Evolutionary conservation across 805 yeast genomes (phyloP).

Genomic region (Yarrowia sp.): DNA sequence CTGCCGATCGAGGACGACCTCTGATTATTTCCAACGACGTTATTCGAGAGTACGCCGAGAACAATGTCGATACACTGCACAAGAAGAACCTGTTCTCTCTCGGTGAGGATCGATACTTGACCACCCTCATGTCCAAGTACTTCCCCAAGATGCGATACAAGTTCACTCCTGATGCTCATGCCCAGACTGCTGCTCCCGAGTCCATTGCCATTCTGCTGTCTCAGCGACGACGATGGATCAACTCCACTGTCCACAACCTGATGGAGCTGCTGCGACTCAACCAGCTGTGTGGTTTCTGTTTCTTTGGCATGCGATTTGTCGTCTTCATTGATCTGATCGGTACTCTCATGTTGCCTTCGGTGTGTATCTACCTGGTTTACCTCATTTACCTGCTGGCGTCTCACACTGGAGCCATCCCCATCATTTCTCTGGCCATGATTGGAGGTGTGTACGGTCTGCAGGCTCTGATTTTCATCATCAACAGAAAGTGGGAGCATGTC

Average conservation of each 20-base stretch:
- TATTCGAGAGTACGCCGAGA: slow-evolving; percentile 62
- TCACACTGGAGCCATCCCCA: slow-evolving; percentile 58
- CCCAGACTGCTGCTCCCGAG: slow-evolving; percentile 65
- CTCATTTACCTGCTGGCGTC: slow-evolving; percentile 60
- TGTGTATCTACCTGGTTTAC: slow-evolving; percentile 61
- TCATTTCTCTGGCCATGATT: slow-evolving; percentile 63
- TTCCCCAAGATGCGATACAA: slow-evolving; percentile 63
- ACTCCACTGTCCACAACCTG: slow-evolving; percentile 69
- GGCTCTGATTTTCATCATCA: slow-evolving; percentile 60
- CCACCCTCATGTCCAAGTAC: slow-evolving; percentile 64
- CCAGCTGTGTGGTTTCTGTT: slow-evolving; percentile 68
- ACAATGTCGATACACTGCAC: slow-evolving; percentile 65
- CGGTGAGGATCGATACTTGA: slow-evolving; percentile 67
- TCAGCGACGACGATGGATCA: slow-evolving; percentile 71
- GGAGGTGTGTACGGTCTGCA: slow-evolving; percentile 66
- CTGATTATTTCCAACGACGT: slow-evolving; percentile 66
- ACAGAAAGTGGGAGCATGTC: slow-evolving; percentile 56
- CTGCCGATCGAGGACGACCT: slow-evolving; percentile 60
- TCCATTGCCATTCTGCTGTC: slow-evolving; percentile 59
- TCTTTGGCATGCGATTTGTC: slow-evolving; percentile 66
- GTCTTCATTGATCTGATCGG: slow-evolving; percentile 63
- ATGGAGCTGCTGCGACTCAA: slow-evolving; percentile 62
- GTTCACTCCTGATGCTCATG: slow-evolving; percentile 65
- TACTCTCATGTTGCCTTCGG: slow-evolving; percentile 66
- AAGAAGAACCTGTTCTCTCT: slow-evolving; percentile 65